These are phyloP conservation scores for Passiflora organensis DNA, from an alignment of 345 rosid genomes.

Conservation along the genomic window DNA sequence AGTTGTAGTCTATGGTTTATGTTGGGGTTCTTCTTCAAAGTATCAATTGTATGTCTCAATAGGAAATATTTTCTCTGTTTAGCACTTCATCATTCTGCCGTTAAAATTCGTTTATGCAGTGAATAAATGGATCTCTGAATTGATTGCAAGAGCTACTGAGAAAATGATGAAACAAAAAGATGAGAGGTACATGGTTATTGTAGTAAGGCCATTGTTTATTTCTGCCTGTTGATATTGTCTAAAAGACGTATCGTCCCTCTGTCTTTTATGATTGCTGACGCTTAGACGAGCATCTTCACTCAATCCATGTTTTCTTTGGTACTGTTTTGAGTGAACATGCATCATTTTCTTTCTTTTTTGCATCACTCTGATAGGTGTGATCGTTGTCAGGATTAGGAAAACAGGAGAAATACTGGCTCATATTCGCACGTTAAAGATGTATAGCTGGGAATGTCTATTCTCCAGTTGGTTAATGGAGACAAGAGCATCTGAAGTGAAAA, in stretches of 20 bases:
- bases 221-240: background rate
- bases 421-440: conserved; percentile 83
- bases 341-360: background rate
- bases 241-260: no score
- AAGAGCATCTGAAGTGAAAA: conserved; percentile 72
- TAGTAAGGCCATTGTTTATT: background rate
- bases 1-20: no score
- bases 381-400: conserved; percentile 64
- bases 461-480: conserved; percentile 73
- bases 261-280: no score
- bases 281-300: no score
- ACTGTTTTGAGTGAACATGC: no score
- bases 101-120: conserved; percentile 36
- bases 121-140: conserved; percentile 80
- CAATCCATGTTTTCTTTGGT: no score
- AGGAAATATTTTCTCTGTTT: no score
- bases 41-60: no score
- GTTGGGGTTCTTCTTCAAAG: background rate
- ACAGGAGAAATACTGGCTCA: conserved; percentile 81
- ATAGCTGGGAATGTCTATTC: conserved; percentile 79
- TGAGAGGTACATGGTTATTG: conserved; percentile 55
- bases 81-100: no score
- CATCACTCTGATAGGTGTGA: conserved; percentile 10
- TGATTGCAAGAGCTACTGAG: conserved; percentile 84
- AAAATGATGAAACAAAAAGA: conserved; percentile 97